Percentiles rank a stretch among this genome's conserved stretches.
These are phyloP conservation scores for Cicer yamashitae DNA, from an alignment of 306 rosid species.

Conservation along the genomic window DNA sequence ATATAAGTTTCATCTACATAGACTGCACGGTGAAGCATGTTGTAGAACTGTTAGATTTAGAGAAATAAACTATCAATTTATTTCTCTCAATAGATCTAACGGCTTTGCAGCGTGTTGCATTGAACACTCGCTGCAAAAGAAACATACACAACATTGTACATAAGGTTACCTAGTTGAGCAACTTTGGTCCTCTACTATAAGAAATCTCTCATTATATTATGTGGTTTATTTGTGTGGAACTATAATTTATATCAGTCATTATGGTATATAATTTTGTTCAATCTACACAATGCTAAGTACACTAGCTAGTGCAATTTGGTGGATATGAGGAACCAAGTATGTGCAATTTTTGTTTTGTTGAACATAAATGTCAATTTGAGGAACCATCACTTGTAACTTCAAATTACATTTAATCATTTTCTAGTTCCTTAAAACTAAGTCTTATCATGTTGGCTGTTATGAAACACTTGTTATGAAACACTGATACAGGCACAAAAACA, in stretches of 20 bases:
- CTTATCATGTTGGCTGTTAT: background rate
- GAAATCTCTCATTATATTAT: conserved; percentile 6
- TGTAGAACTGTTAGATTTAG: background rate
- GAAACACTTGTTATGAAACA: no score
- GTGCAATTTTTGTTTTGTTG: no score
- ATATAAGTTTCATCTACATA: background rate
- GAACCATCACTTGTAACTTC: background rate
- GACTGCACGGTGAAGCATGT: background rate
- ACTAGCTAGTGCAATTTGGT: no score
- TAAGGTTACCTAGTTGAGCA: background rate
- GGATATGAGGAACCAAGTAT: no score
- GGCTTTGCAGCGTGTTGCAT: background rate
- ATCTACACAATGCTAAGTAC: background rate
- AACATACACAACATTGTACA: background rate
- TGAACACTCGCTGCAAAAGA: background rate
- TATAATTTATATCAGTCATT: background rate
- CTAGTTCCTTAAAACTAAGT: conserved; percentile 1
- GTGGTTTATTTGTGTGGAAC: background rate
- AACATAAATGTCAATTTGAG: no score
- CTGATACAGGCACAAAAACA: no score
- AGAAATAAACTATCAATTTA: background rate
- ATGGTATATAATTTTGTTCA: background rate
- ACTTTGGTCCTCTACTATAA: background rate
- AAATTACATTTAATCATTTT: background rate
- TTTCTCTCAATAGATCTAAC: background rate